These are phyloP conservation scores for Fusarium protoensiforme DNA, from an alignment of 2,329 filamentous ascomycete species.

Conservation along the genomic window DNA sequence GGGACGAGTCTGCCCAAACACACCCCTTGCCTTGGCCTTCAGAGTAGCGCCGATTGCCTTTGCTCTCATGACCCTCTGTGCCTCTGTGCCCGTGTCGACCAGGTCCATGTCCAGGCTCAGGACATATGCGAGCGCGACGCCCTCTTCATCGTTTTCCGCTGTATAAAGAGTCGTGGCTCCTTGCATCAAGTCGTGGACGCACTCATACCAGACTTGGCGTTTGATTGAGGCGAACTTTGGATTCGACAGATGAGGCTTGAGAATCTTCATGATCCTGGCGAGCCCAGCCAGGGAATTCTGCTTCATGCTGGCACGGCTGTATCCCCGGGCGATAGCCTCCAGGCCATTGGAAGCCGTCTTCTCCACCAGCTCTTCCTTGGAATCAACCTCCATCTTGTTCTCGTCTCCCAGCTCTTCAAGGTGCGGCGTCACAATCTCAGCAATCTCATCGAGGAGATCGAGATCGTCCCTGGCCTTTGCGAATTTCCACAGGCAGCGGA, in stretches of 20 bases:
- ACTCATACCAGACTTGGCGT: constrained; percentile 64
- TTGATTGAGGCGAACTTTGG: constrained; percentile 56
- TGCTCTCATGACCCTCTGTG: constrained; percentile 60
- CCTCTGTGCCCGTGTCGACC: constrained; percentile 61
- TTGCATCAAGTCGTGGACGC: constrained; percentile 59
- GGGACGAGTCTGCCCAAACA: constrained; percentile 51
- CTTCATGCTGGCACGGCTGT: constrained; percentile 55
- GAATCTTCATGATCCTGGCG: constrained; percentile 50
- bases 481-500: constrained; percentile 78
- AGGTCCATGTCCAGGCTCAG: constrained; percentile 59
- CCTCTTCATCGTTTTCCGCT: constrained; percentile 30
- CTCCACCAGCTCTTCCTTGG: constrained; percentile 56
- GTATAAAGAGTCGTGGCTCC: constrained; percentile 47
- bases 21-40: constrained; percentile 54
- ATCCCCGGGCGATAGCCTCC: constrained; percentile 62
- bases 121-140: constrained; percentile 53
- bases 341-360: constrained; percentile 61
- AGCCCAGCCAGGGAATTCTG: constrained; percentile 53
- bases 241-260: constrained; percentile 55
- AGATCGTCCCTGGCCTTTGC: constrained; percentile 74
- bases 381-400: constrained; percentile 77
- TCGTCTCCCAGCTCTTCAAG: constrained; percentile 69
- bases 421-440: constrained; percentile 70
- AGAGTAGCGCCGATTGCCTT: constrained; percentile 57
- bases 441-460: constrained; percentile 75